These are phyloP conservation scores for Exophiala calicioides DNA, from an alignment of 2,329 filamentous ascomycete genomes.

Conservation along the genomic window DNA sequence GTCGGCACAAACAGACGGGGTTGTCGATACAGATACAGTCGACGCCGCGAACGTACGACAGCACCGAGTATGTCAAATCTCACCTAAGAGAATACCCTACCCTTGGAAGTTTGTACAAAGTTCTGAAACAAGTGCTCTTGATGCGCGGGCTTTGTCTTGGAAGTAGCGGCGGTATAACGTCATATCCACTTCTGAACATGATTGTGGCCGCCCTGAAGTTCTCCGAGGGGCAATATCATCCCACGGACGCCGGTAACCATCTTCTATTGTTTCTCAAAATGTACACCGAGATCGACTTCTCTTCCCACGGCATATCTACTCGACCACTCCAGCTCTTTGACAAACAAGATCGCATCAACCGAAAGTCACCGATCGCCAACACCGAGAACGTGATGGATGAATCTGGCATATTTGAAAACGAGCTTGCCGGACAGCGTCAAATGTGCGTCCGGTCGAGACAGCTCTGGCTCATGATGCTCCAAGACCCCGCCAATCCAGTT, in stretches of 20 bases:
- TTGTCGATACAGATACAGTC: constrained; percentile 56
- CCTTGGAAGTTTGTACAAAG: constrained; percentile 51
- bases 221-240: constrained; percentile 37
- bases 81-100: constrained; percentile 54
- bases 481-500: constrained; percentile 59
- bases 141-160: constrained; percentile 52
- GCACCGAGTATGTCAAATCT: constrained; percentile 46
- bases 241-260: constrained; percentile 40
- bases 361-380: neutral
- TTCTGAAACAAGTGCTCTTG: constrained; percentile 54
- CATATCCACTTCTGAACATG: constrained; percentile 60
- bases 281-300: constrained; percentile 51
- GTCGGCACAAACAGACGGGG: constrained; percentile 49
- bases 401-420: constrained; percentile 14
- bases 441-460: constrained; percentile 10
- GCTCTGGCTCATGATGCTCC: constrained; percentile 52
- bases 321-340: constrained; percentile 49
- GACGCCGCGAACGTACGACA: constrained; percentile 42
- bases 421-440: constrained; percentile 15
- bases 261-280: constrained; percentile 54
- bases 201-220: constrained; percentile 56
- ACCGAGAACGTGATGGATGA: neutral
- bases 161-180: constrained; percentile 52
- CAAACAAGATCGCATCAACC: constrained; percentile 33
- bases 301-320: constrained; percentile 50